Evolutionary conservation across 208 protist species (phyloP), one percentile per base, ranked within the genome.

Genomic region (Endotrypanum monterogeii): DNA sequence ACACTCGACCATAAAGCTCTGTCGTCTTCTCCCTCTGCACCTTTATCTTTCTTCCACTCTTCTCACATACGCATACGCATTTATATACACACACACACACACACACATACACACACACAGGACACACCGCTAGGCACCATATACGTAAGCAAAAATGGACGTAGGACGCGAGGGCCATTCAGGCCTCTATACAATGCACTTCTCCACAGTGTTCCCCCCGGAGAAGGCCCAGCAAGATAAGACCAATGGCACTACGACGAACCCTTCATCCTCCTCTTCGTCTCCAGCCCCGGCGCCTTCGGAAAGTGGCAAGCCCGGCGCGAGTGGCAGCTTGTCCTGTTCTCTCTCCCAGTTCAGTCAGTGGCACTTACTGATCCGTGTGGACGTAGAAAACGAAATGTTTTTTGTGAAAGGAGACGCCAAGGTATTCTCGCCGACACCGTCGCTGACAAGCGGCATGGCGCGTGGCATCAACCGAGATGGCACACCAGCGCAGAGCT

Each of bases 131-230:
- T 7, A 65, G 58, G 58, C 23, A 65, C 20, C 58, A 30, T 9
- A 44, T 32, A 28, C 37, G 23, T 30, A 11, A 9, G n/a, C n/a
- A n/a, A 48, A 23, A 16, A 92, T 92, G 88, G 83, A 89, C 61
- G 74, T 83, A 0, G 77, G 79, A 67, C 80, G 83, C 46, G 89
- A 89, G 56, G 85, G 85, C 78, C 88, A 94, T 62, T 92, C 88
- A 54, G 89, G 87, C 46, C 80, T 96, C 28, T 96, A 92, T 80
- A 94, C 89, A 46, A 84, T 96, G 74, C 91, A 90, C 86, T 96
- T 96, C 83, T 91, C 88, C 52, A 83, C 87, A 30, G 74, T 92
- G 54, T 88, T 86, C 70, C 77, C 82, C 16, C 76, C 76, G 14
- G 88, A 87, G 62, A 80, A 82, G 50, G 67, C 79, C 44, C 44